phyloP scores from a whole-genome alignment of 306 rosid genomes.

The Vachellia collinsii region DNA sequence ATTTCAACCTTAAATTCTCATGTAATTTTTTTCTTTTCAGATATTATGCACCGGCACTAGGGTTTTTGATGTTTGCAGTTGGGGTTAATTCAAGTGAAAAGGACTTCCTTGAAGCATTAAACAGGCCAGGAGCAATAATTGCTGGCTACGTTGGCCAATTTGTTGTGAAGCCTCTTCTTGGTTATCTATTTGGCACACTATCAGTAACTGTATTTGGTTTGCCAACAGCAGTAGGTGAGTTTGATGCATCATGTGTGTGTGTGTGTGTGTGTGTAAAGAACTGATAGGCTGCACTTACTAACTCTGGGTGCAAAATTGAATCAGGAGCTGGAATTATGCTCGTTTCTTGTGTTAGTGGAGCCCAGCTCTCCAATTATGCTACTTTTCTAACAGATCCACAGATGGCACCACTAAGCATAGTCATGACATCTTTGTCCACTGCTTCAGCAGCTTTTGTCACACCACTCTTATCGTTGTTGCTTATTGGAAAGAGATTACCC shows the following conservation, averaged over 20 bases:
- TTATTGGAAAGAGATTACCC: slow-evolving; percentile 93
- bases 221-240: slow-evolving; percentile 79
- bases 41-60: slow-evolving; percentile 95
- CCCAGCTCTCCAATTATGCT: slow-evolving; percentile 94
- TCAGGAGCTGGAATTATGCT: slow-evolving; percentile 93
- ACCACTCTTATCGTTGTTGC: slow-evolving; percentile 77
- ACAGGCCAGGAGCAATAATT: slow-evolving; percentile 71
- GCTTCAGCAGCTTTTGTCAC: slow-evolving; percentile 90
- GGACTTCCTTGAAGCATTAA: slow-evolving; percentile 85
- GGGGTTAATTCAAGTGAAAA: slow-evolving; percentile 94
- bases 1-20: not conserved
- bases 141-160: slow-evolving; percentile 90
- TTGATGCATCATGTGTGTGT: slow-evolving; percentile 33
- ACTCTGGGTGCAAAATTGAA: slow-evolving; percentile 43
- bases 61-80: slow-evolving; percentile 96
- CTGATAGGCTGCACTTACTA: slow-evolving; percentile 35
- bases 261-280: too few relatives aligned
- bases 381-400: slow-evolving; percentile 86
- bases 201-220: slow-evolving; percentile 68
- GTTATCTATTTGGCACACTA: slow-evolving; percentile 73
- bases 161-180: slow-evolving; percentile 84
- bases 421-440: slow-evolving; percentile 93
- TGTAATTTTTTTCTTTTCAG: slow-evolving; percentile 48
- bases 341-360: slow-evolving; percentile 95
- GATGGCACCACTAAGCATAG: slow-evolving; percentile 92